phyloP scores from a whole-genome alignment of 805 yeast species.

The Torulaspora quercuum region DNA sequence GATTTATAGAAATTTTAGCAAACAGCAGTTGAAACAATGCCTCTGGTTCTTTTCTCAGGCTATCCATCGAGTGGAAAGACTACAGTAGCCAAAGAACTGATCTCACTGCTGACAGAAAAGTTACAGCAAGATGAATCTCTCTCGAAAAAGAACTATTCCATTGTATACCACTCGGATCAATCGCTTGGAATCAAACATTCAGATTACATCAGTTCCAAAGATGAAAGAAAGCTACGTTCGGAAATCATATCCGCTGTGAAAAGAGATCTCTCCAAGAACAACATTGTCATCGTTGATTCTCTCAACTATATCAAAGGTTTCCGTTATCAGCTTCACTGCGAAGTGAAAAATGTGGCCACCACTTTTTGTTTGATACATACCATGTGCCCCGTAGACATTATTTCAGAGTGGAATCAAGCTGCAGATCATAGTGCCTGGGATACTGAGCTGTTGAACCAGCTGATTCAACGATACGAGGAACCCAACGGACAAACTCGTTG shows the following conservation, averaged over 20 bases:
- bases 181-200: conserved; percentile 65
- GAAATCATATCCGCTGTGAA: conserved; percentile 85
- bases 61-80: conserved; percentile 84
- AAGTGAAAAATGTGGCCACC: conserved; percentile 79
- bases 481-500: conserved; percentile 83
- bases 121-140: conserved; percentile 44
- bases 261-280: conserved; percentile 63
- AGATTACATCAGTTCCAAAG: conserved; percentile 64
- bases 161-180: conserved; percentile 75
- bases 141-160: conserved; percentile 45
- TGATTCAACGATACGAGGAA: conserved; percentile 87
- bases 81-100: conserved; percentile 60
- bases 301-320: conserved; percentile 91
- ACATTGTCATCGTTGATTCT: conserved; percentile 80
- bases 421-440: conserved; percentile 51
- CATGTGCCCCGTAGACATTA: conserved; percentile 59
- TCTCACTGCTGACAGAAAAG: conserved; percentile 43
- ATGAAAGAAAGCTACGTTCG: conserved; percentile 81
- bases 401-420: conserved; percentile 57
- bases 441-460: conserved; percentile 56
- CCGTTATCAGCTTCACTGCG: conserved; percentile 90
- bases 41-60: conserved; percentile 78
- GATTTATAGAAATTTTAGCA: too few species aligned
- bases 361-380: conserved; percentile 81
- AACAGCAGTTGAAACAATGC: conserved; percentile 73